These are phyloP conservation scores for Phytophthora multivora DNA, from an alignment of 352 stramenopile genomes.

Conservation along the genomic window DNA sequence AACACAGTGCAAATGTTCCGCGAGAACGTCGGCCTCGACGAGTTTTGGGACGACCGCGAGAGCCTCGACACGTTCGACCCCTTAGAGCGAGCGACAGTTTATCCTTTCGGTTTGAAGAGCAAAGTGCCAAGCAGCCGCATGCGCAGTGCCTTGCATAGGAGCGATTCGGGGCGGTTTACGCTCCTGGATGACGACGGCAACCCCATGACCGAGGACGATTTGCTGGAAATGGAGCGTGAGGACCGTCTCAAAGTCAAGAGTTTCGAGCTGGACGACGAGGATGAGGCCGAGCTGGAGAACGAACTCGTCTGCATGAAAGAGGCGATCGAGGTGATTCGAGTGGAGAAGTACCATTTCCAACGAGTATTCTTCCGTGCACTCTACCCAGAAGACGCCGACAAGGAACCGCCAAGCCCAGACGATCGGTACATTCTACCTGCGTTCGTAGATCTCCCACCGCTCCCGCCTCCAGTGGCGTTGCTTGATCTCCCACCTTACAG, in stretches of 20 bases:
- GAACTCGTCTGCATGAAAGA: constrained; percentile 51
- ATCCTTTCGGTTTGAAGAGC: constrained; percentile 36
- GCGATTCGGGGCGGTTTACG: constrained; percentile 48
- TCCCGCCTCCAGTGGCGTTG: constrained; percentile 26
- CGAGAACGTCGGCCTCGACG: constrained; percentile 64
- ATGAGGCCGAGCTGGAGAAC: constrained; percentile 56
- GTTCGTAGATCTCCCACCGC: constrained; percentile 23
- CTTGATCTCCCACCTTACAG: constrained; percentile 67
- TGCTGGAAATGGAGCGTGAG: constrained; percentile 53
- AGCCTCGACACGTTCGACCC: constrained; percentile 36
- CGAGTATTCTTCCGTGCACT: constrained; percentile 55
- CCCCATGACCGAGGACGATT: constrained; percentile 52
- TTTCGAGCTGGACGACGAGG: constrained; percentile 63
- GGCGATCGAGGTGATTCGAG: constrained; percentile 65
- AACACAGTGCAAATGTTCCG: constrained; percentile 85
- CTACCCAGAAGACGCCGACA: constrained; percentile 32
- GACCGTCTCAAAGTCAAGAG: constrained; percentile 54
- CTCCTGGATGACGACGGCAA: constrained; percentile 67
- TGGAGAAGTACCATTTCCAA: constrained; percentile 65
- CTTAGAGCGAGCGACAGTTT: constrained; percentile 28
- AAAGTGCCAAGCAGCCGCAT: constrained; percentile 39
- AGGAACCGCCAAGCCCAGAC: background rate
- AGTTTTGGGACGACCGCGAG: constrained; percentile 65
- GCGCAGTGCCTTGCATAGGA: constrained; percentile 28
- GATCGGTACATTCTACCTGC: background rate